Percentiles rank a stretch among this genome's conserved stretches.
Conservation (phyloP, 495 filamentous ascomycete species). For the Beverwykella pulmonaria region DNA sequence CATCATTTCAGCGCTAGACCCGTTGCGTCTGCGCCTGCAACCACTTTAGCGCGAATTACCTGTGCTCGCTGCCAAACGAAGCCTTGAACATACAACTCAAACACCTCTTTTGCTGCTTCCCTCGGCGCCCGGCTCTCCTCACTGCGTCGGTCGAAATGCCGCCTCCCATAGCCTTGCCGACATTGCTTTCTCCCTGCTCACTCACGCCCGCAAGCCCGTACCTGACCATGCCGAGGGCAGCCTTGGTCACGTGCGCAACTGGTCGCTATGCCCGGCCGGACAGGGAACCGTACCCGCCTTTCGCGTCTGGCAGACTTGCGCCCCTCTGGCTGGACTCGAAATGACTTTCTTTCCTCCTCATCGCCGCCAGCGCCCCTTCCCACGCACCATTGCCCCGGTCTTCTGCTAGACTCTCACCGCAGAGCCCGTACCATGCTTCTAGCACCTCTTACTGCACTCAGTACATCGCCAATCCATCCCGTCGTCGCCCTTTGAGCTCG, state of each 20-base stretch:
- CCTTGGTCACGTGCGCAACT: conserved; percentile 10
- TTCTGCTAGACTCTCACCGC: not conserved
- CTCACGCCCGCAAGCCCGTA: not conserved
- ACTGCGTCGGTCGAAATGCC: not conserved
- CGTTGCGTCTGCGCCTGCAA: not conserved
- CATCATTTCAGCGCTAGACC: not conserved
- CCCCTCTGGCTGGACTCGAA: conserved; percentile 23
- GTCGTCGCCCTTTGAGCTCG: conserved; percentile 33
- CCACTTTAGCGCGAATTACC: not conserved
- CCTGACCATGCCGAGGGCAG: not conserved
- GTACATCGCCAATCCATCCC: conserved; percentile 14
- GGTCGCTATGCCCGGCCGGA: conserved; percentile 19
- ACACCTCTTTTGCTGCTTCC: not conserved
- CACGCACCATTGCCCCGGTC: conserved; percentile 6
- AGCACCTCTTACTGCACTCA: not conserved
- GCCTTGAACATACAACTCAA: not conserved
- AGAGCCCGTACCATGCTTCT: conserved; percentile 28
- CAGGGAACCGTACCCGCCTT: not conserved
- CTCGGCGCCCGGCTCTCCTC: not conserved
- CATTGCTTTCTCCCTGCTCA: not conserved
- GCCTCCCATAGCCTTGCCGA: not conserved
- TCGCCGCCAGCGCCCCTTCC: conserved; percentile 15
- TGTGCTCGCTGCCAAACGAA: not conserved
- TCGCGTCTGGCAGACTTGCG: not conserved
- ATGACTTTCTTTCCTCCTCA: conserved; percentile 24